phyloP scores from a whole-genome alignment of 2,329 filamentous ascomycete genomes.

The Aureobasidium subglaciale region DNA sequence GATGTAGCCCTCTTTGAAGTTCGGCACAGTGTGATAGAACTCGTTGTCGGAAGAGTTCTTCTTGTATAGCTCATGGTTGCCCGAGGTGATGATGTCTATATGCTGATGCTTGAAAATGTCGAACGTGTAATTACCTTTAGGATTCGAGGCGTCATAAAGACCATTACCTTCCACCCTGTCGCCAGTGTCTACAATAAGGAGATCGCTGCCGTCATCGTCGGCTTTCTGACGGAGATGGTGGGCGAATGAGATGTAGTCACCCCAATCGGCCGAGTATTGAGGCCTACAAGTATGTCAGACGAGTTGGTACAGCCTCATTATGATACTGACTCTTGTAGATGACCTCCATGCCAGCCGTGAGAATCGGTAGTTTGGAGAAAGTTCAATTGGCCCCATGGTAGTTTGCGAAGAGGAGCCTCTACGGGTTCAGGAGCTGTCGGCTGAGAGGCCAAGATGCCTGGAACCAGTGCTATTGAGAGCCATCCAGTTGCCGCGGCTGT shows the following conservation, averaged over 20 bases:
- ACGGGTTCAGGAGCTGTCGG: slow-evolving; percentile 73
- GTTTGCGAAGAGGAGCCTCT: slow-evolving; percentile 70
- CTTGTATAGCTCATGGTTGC: slow-evolving; percentile 94
- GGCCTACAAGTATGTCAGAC: slow-evolving; percentile 45
- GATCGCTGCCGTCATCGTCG: slow-evolving; percentile 69
- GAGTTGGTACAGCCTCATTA: too few relatives aligned
- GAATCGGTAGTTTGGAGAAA: slow-evolving; percentile 89
- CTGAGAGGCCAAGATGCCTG: slow-evolving; percentile 47
- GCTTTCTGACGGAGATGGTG: slow-evolving; percentile 72
- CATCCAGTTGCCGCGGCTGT: too few relatives aligned
- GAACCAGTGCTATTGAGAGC: slow-evolving; percentile 22
- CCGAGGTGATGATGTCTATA: slow-evolving; percentile 77
- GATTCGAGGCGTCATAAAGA: slow-evolving; percentile 80
- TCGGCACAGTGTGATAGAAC: slow-evolving; percentile 70
- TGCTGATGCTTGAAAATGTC: slow-evolving; percentile 77
- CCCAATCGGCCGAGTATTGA: slow-evolving; percentile 94
- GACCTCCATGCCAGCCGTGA: slow-evolving; percentile 91
- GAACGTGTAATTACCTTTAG: slow-evolving; percentile 82
- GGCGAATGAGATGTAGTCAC: slow-evolving; percentile 92
- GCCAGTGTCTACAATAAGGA: slow-evolving; percentile 92
- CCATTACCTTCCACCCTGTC: slow-evolving; percentile 92
- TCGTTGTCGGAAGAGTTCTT: slow-evolving; percentile 70
- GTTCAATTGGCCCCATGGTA: slow-evolving; percentile 92
- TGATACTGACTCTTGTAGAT: slow-evolving; percentile 84
- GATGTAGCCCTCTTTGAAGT: slow-evolving; percentile 73